These are phyloP conservation scores for Wickerhamiella alocasiicola DNA, from an alignment of 805 yeast genomes.

Conservation along the genomic window DNA sequence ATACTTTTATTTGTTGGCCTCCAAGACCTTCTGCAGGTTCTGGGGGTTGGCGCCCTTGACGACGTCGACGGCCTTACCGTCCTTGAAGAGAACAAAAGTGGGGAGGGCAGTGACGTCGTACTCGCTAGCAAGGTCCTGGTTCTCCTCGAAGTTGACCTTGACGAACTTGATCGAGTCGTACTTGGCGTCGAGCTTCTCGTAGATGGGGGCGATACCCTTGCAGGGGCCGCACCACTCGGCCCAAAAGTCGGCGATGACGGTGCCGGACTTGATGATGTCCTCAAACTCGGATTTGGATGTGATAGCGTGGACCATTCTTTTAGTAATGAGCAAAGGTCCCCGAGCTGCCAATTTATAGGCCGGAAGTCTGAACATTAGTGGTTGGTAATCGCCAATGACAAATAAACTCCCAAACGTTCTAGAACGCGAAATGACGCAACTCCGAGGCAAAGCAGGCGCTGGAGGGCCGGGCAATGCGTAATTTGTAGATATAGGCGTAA, in stretches of 20 bases:
- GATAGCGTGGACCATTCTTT: constrained; percentile 43
- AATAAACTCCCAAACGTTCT: too few species aligned
- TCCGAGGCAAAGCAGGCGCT: too few species aligned
- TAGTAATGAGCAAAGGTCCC: constrained; percentile 1
- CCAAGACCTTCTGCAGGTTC: constrained; percentile 44
- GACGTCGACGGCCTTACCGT: constrained; percentile 64
- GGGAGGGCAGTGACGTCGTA: constrained; percentile 55
- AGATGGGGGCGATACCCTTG: constrained; percentile 89
- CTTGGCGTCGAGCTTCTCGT: constrained; percentile 47
- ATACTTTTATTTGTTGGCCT: constrained; percentile 31
- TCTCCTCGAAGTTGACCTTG: constrained; percentile 86
- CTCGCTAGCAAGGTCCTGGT: constrained; percentile 61
- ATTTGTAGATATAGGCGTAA: too few species aligned
- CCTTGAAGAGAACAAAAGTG: constrained; percentile 63
- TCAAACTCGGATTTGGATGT: constrained; percentile 48
- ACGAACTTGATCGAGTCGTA: constrained; percentile 60
- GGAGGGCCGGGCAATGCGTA: too few species aligned
- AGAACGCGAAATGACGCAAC: too few species aligned
- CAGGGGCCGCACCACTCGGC: constrained; percentile 99
- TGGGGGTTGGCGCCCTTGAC: constrained; percentile 82
- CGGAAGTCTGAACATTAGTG: background rate
- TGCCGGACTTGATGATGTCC: constrained; percentile 50
- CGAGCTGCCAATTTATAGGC: constrained; percentile 5
- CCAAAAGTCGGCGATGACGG: constrained; percentile 88
- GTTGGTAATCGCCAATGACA: constrained; percentile 8